Base-by-base conservation (phyloP, 2,329 filamentous ascomycete genomes). In the Fusarium hostae region DNA sequence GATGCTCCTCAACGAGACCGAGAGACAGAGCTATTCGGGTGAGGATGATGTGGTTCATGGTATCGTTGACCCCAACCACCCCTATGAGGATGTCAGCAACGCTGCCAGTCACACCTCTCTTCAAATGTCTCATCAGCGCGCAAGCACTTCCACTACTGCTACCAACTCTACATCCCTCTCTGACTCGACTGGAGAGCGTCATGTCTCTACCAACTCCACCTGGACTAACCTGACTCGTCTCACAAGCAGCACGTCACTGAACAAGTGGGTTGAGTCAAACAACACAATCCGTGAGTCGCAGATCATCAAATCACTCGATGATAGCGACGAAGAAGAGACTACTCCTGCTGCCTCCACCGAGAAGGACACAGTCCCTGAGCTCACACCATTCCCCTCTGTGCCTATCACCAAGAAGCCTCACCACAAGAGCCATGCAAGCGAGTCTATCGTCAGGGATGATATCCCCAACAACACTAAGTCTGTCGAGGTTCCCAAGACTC, bases 131-230 rank as follows among this genome's bases (percentile, higher is more conserved):
- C 82, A 84, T 68, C 82, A 85, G 61, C 85, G 87, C 20, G 84
- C 83, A 26, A 89, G 87, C 78, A 87, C 86, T 15, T 89, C 86
- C 10, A 89, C 88, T 9, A 87, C 84, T 2, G 83, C 79, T 28
- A 89, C 87, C 55, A 79, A 80, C 63, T 83, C 84, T 20, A 87
- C 79, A 22, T 80, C 81, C 32, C 82, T 82, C 26, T 86, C 86
- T 3, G 81, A 82, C 32, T 86, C 84, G 22, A 84, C 81, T 48
- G 84, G 81, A 54, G 84, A 85, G 63, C 86, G 86, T 30, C 87
- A 89, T 77, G 82, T 84, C 52, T 90, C 88, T 16, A 83, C 84
- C 20, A 82, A 84, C 30, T 89, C 87, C 8, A 85, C 83, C 13
- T 85, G 85, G 66, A 88, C 87, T 2, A 85, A 85, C 41, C 81